Conservation (phyloP, 352 stramenopile genomes). For the Phytopythium litorale region DNA sequence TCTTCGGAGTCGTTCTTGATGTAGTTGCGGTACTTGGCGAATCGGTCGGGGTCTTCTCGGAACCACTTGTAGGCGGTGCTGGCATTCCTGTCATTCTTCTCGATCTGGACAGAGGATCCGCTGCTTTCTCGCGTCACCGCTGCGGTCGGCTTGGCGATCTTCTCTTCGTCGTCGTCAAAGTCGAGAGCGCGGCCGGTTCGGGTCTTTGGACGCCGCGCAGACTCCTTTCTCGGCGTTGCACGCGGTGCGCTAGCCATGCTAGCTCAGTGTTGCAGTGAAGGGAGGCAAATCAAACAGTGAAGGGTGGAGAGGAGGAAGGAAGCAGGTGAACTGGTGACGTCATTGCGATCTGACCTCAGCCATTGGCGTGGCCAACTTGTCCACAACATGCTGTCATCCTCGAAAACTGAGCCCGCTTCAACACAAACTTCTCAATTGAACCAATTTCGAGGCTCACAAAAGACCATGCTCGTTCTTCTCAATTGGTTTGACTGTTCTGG, state of each 20-base stretch:
- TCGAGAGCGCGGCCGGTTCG: background rate
- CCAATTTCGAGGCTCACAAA: no score
- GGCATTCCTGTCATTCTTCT: slow-evolving; percentile 5
- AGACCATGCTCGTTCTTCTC: no score
- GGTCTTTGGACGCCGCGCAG: background rate
- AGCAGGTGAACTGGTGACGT: background rate
- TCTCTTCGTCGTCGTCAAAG: background rate
- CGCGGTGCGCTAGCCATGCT: background rate
- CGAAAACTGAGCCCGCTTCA: no score
- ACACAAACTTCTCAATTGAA: no score
- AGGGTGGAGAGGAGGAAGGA: no score
- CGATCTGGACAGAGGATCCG: background rate
- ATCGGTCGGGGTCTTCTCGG: background rate
- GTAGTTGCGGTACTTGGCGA: slow-evolving; percentile 4
- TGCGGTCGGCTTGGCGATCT: background rate
- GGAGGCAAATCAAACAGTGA: background rate
- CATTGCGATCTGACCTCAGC: slow-evolving; percentile 2
- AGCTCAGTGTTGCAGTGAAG: background rate
- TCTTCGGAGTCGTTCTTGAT: slow-evolving; percentile 13
- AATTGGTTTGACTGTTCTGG: no score
- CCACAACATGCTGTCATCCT: no score
- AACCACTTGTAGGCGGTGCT: background rate
- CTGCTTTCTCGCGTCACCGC: background rate
- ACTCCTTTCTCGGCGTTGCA: background rate
- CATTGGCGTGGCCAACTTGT: no score